Evolutionary conservation across 1,139 yeast species (phyloP).

Genomic region (Debaryomycetaceae sp.): DNA sequence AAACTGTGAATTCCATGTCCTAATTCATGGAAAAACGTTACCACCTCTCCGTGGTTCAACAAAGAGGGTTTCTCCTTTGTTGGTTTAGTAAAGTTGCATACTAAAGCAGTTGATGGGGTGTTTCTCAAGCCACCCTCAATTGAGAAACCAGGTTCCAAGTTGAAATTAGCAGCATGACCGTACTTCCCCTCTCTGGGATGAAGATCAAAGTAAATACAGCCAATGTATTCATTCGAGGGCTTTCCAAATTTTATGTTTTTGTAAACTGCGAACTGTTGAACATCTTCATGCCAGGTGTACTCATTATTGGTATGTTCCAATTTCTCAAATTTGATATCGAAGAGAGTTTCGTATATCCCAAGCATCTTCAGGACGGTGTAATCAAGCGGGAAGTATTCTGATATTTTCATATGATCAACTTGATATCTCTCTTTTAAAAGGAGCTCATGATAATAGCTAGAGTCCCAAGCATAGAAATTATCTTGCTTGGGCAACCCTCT

Average conservation of each 20-base stretch:
- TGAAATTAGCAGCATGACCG: constrained; percentile 84
- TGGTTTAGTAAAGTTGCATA: constrained; percentile 83
- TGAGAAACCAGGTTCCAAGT: constrained; percentile 59
- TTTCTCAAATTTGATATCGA: constrained; percentile 63
- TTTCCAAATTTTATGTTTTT: constrained; percentile 44
- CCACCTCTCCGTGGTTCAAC: constrained; percentile 73
- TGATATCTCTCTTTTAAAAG: constrained; percentile 63
- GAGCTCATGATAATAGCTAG: constrained; percentile 59
- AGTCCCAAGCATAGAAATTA: constrained; percentile 69
- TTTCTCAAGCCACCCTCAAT: constrained; percentile 47
- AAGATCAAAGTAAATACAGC: constrained; percentile 76
- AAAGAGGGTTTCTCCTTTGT: constrained; percentile 68
- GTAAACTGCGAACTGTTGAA: constrained; percentile 72
- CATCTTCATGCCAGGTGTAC: constrained; percentile 71
- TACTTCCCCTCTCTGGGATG: constrained; percentile 86
- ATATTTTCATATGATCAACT: constrained; percentile 67
- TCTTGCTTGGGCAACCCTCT: constrained; percentile 40
- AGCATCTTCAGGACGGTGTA: constrained; percentile 68
- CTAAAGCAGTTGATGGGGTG: constrained; percentile 72
- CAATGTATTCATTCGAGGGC: constrained; percentile 56
- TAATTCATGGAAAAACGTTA: constrained; percentile 83
- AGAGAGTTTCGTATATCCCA: constrained; percentile 61
- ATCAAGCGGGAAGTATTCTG: constrained; percentile 77
- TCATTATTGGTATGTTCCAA: constrained; percentile 31
- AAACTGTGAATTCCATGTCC: constrained; percentile 88